phyloP scores from a whole-genome alignment of 108 stramenopile species.

The Pseudonitzschia pungens region DNA sequence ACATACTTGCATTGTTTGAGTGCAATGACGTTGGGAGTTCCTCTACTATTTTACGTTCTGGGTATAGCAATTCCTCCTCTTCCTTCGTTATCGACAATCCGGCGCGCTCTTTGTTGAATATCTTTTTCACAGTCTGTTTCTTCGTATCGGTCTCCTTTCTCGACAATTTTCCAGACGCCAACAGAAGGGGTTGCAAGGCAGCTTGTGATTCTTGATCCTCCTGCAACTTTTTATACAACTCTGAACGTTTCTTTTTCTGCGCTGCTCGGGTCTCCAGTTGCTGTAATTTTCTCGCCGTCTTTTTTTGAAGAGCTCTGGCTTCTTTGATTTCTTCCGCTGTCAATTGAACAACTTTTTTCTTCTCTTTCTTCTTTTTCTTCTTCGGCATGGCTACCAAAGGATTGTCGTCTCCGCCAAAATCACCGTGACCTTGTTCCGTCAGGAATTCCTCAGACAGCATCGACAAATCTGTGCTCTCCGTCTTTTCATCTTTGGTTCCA shows the following conservation, averaged over 20 bases:
- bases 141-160: constrained; percentile 57
- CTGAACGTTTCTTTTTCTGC: constrained; percentile 63
- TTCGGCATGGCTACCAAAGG: constrained; percentile 42
- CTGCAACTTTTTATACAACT: constrained; percentile 62
- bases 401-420: constrained; percentile 35
- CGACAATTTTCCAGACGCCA: constrained; percentile 26
- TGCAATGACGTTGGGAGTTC: constrained; percentile 1
- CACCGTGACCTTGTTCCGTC: constrained; percentile 38
- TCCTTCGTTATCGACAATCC: constrained; percentile 66
- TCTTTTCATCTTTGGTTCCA: constrained; percentile 11
- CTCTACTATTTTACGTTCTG: constrained; percentile 27
- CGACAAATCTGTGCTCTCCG: constrained; percentile 29
- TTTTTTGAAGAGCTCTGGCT: constrained; percentile 69
- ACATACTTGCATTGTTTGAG: constrained; percentile 1
- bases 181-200: constrained; percentile 14
- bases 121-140: constrained; percentile 61
- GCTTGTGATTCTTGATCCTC: constrained; percentile 21
- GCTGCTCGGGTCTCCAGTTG: constrained; percentile 61
- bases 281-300: constrained; percentile 64
- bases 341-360: constrained; percentile 45
- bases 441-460: constrained; percentile 67
- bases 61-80: constrained; percentile 70
- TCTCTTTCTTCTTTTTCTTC: constrained; percentile 42
- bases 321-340: constrained; percentile 72
- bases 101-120: constrained; percentile 65